A percentile compares a stretch with the other conserved stretches of the same genome.
These are phyloP conservation scores for Backusella liffmaniae DNA, from an alignment of 192 early-diverging fungal species.

Conservation along the genomic window DNA sequence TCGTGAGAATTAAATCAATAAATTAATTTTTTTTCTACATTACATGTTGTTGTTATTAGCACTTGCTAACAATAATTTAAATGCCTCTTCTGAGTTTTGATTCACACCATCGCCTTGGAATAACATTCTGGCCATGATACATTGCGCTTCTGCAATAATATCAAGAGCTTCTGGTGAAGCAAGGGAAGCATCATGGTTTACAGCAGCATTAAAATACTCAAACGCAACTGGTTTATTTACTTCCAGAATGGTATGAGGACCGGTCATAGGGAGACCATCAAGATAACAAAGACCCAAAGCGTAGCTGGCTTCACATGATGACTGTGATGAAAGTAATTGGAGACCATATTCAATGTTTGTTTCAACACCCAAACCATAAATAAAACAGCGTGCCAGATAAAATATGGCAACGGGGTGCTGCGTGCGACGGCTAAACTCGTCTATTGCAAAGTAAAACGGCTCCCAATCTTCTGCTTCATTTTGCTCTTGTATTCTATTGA, in stretches of 20 bases:
- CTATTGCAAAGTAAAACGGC: conserved; percentile 19
- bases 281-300: conserved; percentile 29
- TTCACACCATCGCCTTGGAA: conserved; percentile 27
- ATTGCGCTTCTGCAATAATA: conserved; percentile 27
- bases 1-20: neutral
- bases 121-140: conserved; percentile 17
- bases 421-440: conserved; percentile 1
- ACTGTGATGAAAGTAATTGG: conserved; percentile 7
- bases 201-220: conserved; percentile 11
- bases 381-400: conserved; percentile 26
- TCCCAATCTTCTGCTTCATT: conserved; percentile 11
- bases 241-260: neutral
- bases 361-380: conserved; percentile 24
- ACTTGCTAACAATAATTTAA: conserved; percentile 18
- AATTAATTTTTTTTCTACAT: neutral
- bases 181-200: neutral
- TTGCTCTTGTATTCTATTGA: conserved; percentile 15
- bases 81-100: conserved; percentile 16
- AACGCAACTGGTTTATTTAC: conserved; percentile 15
- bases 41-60: conserved; percentile 28
- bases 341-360: conserved; percentile 15
- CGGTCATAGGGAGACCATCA: conserved; percentile 13
- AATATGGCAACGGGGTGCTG: conserved; percentile 11
- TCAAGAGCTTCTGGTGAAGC: neutral
- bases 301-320: conserved; percentile 15